Conservation (phyloP, 192 early-diverging fungal genomes). For the Linnemannia elongata region DNA sequence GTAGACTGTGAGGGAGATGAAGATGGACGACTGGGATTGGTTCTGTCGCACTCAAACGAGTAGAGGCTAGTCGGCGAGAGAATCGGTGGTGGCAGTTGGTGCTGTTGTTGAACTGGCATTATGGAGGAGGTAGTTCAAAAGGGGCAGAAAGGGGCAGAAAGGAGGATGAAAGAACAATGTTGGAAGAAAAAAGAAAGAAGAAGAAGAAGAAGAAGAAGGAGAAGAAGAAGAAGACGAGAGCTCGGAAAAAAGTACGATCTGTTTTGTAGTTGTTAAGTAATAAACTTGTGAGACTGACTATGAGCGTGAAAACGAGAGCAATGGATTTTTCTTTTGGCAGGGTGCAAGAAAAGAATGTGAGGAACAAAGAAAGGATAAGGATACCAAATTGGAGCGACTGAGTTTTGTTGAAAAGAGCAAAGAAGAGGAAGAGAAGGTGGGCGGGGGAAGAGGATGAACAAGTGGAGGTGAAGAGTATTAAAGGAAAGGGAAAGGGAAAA, state of each 20-base stretch:
- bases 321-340: too few species aligned
- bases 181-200: neutral
- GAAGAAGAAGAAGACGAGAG: neutral
- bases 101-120: conserved; percentile 2
- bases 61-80: conserved; percentile 9
- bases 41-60: conserved; percentile 28
- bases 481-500: neutral
- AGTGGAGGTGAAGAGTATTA: neutral
- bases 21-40: neutral
- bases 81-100: conserved; percentile 6
- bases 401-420: neutral
- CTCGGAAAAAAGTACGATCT: neutral
- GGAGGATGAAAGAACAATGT: neutral
- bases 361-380: neutral
- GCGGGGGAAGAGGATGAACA: neutral
- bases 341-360: conserved; percentile 8
- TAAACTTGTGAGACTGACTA: too few species aligned
- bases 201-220: neutral
- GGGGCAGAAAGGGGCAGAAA: neutral
- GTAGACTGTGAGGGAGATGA: conserved; percentile 2
- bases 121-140: neutral
- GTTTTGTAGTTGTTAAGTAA: too few species aligned
- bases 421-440: conserved; percentile 2
- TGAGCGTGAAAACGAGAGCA: too few species aligned
- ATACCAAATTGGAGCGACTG: neutral